Evolutionary conservation across 202 grass and related monocot species (phyloP).

Genomic region (Hordeum pubiflorum): DNA sequence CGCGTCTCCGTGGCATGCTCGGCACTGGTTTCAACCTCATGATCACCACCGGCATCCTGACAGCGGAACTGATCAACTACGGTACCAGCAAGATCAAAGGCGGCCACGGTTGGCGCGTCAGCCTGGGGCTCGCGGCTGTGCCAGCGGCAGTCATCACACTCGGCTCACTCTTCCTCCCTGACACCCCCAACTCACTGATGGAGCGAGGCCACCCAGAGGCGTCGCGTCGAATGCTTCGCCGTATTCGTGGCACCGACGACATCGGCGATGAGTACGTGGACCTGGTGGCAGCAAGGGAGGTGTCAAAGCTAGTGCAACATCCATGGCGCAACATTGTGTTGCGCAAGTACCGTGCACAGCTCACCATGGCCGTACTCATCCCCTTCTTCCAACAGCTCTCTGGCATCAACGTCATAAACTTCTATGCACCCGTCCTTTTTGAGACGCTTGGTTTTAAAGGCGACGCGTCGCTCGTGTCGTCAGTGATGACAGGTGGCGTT

Average conservation of each 20-base stretch:
- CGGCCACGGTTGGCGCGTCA: background rate
- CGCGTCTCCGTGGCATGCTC: background rate
- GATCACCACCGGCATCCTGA: conserved; percentile 1
- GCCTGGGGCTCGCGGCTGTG: background rate
- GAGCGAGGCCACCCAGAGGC: background rate
- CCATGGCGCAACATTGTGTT: background rate
- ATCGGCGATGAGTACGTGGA: background rate
- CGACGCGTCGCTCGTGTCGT: conserved; percentile 45
- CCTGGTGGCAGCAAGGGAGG: background rate
- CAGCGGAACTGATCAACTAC: background rate
- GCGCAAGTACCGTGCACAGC: background rate
- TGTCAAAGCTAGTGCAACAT: background rate
- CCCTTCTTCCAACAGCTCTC: conserved; percentile 44
- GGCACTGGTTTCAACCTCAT: background rate
- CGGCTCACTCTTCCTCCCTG: background rate
- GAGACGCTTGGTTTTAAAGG: conserved; percentile 57
- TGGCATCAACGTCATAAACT: conserved; percentile 78
- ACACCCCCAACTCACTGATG: background rate
- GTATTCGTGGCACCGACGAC: background rate
- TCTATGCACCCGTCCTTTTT: conserved; percentile 62
- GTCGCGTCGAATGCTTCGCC: background rate
- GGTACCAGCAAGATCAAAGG: background rate
- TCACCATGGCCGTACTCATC: background rate
- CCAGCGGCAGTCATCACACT: background rate
- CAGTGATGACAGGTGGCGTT: conserved; percentile 52